Base-by-base conservation (phyloP, 495 filamentous ascomycete species). In the Geoglossum glabrum region DNA sequence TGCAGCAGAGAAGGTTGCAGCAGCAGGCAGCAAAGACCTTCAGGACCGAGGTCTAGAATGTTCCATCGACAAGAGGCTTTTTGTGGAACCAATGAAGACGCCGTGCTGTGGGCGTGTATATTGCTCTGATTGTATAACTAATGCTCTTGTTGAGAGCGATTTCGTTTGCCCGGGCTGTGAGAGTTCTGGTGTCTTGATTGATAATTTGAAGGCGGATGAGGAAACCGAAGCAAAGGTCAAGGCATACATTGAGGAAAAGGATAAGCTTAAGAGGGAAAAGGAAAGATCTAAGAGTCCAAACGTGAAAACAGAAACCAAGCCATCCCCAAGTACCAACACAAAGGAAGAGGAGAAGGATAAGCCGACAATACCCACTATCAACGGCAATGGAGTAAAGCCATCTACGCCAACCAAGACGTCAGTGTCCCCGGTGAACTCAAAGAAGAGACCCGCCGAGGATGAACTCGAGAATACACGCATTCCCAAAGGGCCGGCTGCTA, bases 91-190 rank as follows among this genome's bases (percentile, higher is more conserved):
- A 75, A 89, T 88, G 74, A 90, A 95, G 78, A 97, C 90, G 63
- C 93, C 92, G 60, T 98, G 92, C 76, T 98, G 92, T 75, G 79
- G 84, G 69, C 89, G 84, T 76, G 95, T 89, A 68, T 97, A 90
- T 78, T 98, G 92, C 80, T 86, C 88, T 79, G 88, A 97, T 64
- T 98, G 92, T 83, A 95, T 97, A 70, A 89, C 89, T 64, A 93
- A 90, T 79, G 83, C 87, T 64, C 82, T 98, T 73, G 88, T 95
- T 72, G 88, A 97, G 74, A 90, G 83, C 78, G 92, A 98, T 76
- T 87, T 98, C 73, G 75, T 86, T 65, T 98, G 92, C 69, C 93
- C 93, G 57, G 83, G 80, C 55, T 98, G 92, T 74, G 79, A 84
- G 67, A 85, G 80, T 46, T 88, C 94, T 62, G 88, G 86, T 59